Base-by-base conservation (phyloP, 352 stramenopile genomes). In the Phytopythium delawarense region DNA sequence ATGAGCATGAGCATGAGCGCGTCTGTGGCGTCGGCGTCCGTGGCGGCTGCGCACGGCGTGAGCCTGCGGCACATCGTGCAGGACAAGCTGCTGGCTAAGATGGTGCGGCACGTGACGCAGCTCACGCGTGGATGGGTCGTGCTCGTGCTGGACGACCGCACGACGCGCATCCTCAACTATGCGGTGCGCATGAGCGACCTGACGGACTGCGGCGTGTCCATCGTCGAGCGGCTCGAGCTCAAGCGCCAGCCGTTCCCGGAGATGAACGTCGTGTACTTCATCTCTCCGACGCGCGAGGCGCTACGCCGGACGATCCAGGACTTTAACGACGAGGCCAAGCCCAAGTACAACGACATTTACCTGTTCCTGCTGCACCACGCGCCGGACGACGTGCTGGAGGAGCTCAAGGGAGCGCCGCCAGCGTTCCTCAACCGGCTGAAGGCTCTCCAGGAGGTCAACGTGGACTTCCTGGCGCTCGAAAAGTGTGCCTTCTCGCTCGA, bases 161-260 rank as follows among this genome's bases (percentile, higher is more conserved):
- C 96, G 9, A 97, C 97, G 37, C 85, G 86, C 25, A 91, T 98
- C 23, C 91, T 99, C 46, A 98, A 93, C 18, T 94, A 92, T 16
- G 92, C 94, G 8, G 87, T 99, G 46, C 92, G 96, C 39, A 99
- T 99, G 96, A 99, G 98, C 73, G 97, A 99, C 63, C 87, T 99
- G 52, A 99, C 98, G 80, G 96, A 99, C 77, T 94, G 92, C 59
- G 91, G 96, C 28, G 91, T 99, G 21, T 98, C 95, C 5, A 88
- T 99, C 58, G 90, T 99, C 16, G 97, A 99, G 73, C 89, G 96
- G 16, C 79, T 99, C 37, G 86, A 98, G 63, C 97, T 98, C 64
- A 92, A 91, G 59, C 80, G 96, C 1, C 96, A 98, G 65, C 96
- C 96, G 0, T 99, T 99, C 65, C 87, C 86, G 2, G 95, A 99